phyloP scores from a whole-genome alignment of 2,329 filamentous ascomycete species.

The Fusarium nisikadoi region DNA sequence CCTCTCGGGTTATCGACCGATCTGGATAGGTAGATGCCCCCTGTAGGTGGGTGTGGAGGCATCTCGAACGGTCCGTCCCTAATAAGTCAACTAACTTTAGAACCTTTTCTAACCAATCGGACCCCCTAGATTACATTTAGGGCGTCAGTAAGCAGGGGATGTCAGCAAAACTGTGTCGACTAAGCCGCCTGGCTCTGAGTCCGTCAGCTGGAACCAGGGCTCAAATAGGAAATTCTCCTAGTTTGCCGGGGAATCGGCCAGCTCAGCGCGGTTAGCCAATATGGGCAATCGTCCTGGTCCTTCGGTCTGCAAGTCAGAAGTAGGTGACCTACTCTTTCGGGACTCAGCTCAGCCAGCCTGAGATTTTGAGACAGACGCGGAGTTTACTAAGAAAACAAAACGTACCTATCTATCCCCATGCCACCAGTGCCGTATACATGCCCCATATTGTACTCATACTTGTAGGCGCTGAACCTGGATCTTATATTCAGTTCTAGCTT shows the following conservation, averaged over 20 bases:
- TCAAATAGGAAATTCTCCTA: not conserved
- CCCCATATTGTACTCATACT: not conserved
- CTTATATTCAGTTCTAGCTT: not conserved
- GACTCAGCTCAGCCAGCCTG: not conserved
- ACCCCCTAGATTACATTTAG: not conserved
- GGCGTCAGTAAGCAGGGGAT: not conserved
- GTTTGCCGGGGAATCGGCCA: not conserved
- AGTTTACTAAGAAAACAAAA: not conserved
- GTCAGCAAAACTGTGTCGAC: accelerated
- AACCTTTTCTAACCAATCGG: not conserved
- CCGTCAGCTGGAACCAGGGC: not conserved
- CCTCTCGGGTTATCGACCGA: not conserved
- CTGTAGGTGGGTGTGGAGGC: not conserved
- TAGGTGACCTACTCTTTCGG: not conserved
- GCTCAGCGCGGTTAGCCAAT: not conserved
- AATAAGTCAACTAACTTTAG: not conserved
- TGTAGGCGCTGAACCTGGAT: not conserved
- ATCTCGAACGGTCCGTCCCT: not conserved
- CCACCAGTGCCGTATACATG: not conserved
- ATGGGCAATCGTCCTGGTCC: not conserved
- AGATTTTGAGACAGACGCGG: accelerated
- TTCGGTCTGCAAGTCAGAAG: not conserved
- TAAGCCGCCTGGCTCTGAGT: no score
- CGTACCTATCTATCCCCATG: no score
- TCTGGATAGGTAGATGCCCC: not conserved